Base-by-base conservation (phyloP, 306 rosid species). In the Pyrus bretschneideri region DNA sequence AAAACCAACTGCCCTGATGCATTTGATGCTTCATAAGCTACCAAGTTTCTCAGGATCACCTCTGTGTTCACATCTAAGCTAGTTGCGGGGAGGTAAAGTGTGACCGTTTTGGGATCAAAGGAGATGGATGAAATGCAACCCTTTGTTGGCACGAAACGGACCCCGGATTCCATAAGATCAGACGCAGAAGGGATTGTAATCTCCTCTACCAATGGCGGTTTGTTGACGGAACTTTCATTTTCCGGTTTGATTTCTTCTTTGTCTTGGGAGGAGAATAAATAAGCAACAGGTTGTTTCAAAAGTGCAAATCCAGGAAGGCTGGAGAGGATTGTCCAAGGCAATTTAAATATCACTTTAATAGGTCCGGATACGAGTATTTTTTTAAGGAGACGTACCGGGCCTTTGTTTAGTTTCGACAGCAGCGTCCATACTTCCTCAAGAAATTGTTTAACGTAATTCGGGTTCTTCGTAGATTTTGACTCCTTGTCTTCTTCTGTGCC, bases 1-100 rank as follows among this genome's bases (percentile, higher is more conserved):
- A 93, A 74, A 55, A 91, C 86, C 84, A 89, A 81, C 0, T 92
- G 87, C 68, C 97, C 93, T 0, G 89, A 76, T 64, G 86, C 82
- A 52, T 72, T 78, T n/a, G 91, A 89, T 22, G 93, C 89, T 79
- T 93, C 97, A 54, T 91, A 93, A 11, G 96, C 96, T 9, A 89
- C 92, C 73, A 89, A 78, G 78, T 89, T 93, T 85, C 91, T 83
- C 23, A 93, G 44, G n/a, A 91, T 27, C 49, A 84, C 85, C 73
- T 89, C 86, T 0, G 88, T 77, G 58, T 91, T 91, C 1, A 85
- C 87, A 57, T 93, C 96, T 27, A 91, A 75, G 79, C 78, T 72
- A 33, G 91, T 71, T 13, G 76, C 33, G 3, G 96, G 97, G 57
- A 93, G 97, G 83, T 85, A 82, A 19, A 93, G 72, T 2, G 82